A percentile compares a stretch with the other conserved stretches of the same genome.
Conservation (phyloP, 108 stramenopile species). For the Epipyxis sp. region DNA sequence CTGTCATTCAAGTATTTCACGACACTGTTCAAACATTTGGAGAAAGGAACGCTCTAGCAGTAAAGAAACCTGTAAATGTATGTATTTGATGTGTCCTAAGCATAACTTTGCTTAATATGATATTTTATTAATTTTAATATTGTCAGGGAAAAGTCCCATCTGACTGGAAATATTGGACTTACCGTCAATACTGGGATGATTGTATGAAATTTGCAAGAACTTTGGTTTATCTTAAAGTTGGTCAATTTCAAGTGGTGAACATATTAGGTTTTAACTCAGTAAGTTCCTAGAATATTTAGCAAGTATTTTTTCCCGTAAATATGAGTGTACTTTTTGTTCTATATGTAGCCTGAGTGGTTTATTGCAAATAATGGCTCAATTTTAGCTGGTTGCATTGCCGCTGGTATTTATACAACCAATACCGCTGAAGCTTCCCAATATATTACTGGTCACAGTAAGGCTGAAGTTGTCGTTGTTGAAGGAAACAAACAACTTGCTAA, state of each 20-base stretch:
- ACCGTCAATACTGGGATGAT: conserved; percentile 23
- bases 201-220: conserved; percentile 57
- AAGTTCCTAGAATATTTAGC: neutral
- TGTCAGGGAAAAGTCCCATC: conserved; percentile 13
- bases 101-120: too few species aligned
- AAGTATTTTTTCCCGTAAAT: conserved; percentile 21
- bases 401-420: conserved; percentile 71
- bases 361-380: conserved; percentile 64
- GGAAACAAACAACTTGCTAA: conserved; percentile 62
- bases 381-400: conserved; percentile 64
- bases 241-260: conserved; percentile 60
- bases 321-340: conserved; percentile 9
- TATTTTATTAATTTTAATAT: neutral
- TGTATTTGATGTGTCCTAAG: neutral
- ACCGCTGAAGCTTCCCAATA: conserved; percentile 61
- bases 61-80: conserved; percentile 39
- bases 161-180: neutral
- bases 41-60: conserved; percentile 38
- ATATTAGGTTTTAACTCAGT: conserved; percentile 70
- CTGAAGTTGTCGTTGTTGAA: conserved; percentile 65
- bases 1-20: conserved; percentile 44
- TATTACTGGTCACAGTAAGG: conserved; percentile 65
- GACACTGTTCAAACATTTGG: conserved; percentile 39
- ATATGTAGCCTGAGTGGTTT: conserved; percentile 52
- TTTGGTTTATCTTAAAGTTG: conserved; percentile 61